These are phyloP conservation scores for Magnolia kwangsiensis DNA, from an alignment of 164 flowering plant species.

Conservation along the genomic window DNA sequence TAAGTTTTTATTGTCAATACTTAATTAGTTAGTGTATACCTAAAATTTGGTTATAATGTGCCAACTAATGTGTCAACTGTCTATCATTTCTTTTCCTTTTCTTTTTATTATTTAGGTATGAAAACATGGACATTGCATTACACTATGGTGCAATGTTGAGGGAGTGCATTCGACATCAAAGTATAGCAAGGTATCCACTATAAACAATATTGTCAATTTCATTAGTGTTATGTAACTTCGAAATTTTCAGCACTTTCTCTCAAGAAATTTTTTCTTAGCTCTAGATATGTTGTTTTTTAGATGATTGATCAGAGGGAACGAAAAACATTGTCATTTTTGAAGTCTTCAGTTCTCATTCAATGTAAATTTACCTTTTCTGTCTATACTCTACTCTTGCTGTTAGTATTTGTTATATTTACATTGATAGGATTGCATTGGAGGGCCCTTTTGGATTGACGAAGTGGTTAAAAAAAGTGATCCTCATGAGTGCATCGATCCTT, in stretches of 20 bases:
- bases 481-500: too few relatives aligned
- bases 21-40: too few relatives aligned
- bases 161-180: conserved; percentile 96
- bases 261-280: not conserved
- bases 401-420: too few relatives aligned
- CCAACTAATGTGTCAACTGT: not conserved
- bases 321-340: too few relatives aligned
- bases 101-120: conserved; percentile 46
- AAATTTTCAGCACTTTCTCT: not conserved
- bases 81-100: conserved; percentile 7
- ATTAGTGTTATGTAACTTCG: not conserved
- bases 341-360: too few relatives aligned
- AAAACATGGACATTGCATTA: conserved; percentile 70
- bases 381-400: too few relatives aligned
- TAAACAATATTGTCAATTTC: not conserved
- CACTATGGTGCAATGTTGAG: conserved; percentile 96
- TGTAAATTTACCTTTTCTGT: too few relatives aligned
- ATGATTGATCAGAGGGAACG: too few relatives aligned
- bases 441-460: too few relatives aligned
- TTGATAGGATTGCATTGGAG: too few relatives aligned
- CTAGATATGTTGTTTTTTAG: too few relatives aligned
- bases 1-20: not conserved
- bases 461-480: too few relatives aligned
- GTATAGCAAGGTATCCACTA: conserved; percentile 49
- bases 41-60: not conserved